Evolutionary conservation across 139 green algal species (phyloP).

Genomic region (Chlorella sp.): DNA sequence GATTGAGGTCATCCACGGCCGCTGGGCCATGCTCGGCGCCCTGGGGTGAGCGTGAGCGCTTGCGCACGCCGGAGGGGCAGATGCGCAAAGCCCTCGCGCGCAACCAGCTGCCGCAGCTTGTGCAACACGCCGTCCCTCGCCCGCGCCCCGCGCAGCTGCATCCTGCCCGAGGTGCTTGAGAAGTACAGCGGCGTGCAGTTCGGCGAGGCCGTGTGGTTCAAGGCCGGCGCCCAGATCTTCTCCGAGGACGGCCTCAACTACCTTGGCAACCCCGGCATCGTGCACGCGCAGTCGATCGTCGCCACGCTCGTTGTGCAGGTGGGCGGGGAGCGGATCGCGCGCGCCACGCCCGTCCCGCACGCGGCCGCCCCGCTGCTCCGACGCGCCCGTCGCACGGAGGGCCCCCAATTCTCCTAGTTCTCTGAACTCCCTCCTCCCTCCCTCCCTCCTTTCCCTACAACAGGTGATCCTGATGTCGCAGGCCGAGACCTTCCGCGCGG

Average conservation of each 20-base stretch:
- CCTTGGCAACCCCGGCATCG: slow-evolving; percentile 90
- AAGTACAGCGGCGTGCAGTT: slow-evolving; percentile 57
- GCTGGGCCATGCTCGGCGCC: slow-evolving; percentile 95
- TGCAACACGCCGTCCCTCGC: no score
- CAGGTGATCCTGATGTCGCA: slow-evolving; percentile 65
- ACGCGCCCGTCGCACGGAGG: no score
- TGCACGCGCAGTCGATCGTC: slow-evolving; percentile 96
- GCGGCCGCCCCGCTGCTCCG: no score
- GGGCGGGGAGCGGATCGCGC: slow-evolving; percentile 14
- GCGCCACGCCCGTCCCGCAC: no score
- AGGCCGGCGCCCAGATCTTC: slow-evolving; percentile 95
- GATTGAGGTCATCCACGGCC: slow-evolving; percentile 77
- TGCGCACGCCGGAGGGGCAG: no score
- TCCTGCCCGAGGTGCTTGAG: slow-evolving; percentile 45
- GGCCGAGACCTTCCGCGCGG: slow-evolving; percentile 54
- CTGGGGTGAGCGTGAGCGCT: slow-evolving; percentile 75
- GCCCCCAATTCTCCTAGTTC: no score
- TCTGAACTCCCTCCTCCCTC: no score
- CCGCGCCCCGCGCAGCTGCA: background rate
- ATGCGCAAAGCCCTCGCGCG: no score
- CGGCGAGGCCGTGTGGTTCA: slow-evolving; percentile 93
- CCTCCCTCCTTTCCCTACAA: no score
- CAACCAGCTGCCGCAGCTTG: no score
- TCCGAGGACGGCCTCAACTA: slow-evolving; percentile 85
- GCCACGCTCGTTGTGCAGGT: slow-evolving; percentile 91